Conservation (phyloP, 495 filamentous ascomycete genomes). For the Chaetomidium leptoderma region DNA sequence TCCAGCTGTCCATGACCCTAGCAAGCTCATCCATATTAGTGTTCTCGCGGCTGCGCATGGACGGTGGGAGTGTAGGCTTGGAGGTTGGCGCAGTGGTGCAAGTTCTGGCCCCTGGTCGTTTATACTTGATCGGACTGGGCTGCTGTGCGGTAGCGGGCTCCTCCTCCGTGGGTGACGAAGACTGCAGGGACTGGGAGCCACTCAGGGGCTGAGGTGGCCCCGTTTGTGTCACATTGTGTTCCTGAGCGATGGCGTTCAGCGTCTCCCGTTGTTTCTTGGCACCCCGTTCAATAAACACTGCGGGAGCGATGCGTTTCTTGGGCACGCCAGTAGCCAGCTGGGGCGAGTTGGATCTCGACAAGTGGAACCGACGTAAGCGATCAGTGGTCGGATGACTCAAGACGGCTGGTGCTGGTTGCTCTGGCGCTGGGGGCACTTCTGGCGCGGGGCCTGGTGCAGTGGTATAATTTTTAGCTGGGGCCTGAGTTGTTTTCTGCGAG, state of each 20-base stretch:
- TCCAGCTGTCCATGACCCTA: slow-evolving; percentile 47
- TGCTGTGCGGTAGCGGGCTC: background rate
- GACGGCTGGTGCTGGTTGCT: background rate
- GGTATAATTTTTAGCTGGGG: slow-evolving; percentile 5
- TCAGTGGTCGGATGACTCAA: slow-evolving; percentile 15
- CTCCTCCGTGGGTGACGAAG: background rate
- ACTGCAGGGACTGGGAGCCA: background rate
- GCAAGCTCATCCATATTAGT: slow-evolving; percentile 42
- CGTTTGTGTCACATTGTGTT: background rate
- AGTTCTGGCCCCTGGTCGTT: slow-evolving; percentile 25
- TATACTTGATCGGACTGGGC: slow-evolving; percentile 12
- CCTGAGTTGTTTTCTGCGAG: slow-evolving; percentile 12
- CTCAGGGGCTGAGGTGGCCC: background rate
- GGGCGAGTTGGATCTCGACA: slow-evolving; percentile 36
- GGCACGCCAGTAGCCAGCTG: slow-evolving; percentile 24
- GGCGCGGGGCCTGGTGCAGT: background rate
- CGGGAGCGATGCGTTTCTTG: slow-evolving; percentile 38
- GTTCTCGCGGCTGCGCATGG: slow-evolving; percentile 36
- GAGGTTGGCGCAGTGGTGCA: background rate
- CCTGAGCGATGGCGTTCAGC: slow-evolving; percentile 6
- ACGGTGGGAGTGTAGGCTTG: slow-evolving; percentile 38
- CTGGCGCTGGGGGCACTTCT: background rate
- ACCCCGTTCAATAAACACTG: slow-evolving; percentile 48
- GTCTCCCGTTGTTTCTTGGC: slow-evolving; percentile 31
- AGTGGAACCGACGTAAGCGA: slow-evolving; percentile 42